phyloP scores from a whole-genome alignment of 163 green algal genomes.

The Botryococcus braunii region DNA sequence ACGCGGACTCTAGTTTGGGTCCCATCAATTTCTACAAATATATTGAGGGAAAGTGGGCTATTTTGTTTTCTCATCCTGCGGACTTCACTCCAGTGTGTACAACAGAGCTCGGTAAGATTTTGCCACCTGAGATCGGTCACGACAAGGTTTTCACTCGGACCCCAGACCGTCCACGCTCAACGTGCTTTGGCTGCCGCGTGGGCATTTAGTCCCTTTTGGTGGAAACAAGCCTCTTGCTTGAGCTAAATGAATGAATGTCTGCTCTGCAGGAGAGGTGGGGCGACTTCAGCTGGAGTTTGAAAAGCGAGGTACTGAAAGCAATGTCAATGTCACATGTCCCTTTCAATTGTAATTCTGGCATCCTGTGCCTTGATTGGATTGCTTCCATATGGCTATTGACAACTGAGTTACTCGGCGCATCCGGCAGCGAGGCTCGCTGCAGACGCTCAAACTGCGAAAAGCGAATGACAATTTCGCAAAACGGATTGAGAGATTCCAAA shows the following conservation, averaged over 20 bases:
- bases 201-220: background rate
- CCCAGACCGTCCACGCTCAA: too few relatives aligned
- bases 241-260: background rate
- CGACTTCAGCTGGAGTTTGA: constrained; percentile 34
- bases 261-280: constrained; percentile 13
- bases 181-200: background rate
- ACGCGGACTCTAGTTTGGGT: constrained; percentile 33
- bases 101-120: constrained; percentile 29
- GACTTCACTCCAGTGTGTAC: constrained; percentile 57
- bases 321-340: too few relatives aligned
- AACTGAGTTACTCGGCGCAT: too few relatives aligned
- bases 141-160: too few relatives aligned
- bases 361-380: too few relatives aligned
- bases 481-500: too few relatives aligned
- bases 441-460: too few relatives aligned
- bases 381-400: too few relatives aligned
- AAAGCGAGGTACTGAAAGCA: constrained; percentile 26
- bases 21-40: constrained; percentile 22
- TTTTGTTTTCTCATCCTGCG: constrained; percentile 37
- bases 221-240: background rate
- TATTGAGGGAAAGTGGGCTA: constrained; percentile 21
- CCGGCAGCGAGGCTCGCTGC: too few relatives aligned
- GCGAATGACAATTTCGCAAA: too few relatives aligned
- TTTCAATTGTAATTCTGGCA: too few relatives aligned
- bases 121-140: too few relatives aligned